phyloP scores from a whole-genome alignment of 2,329 filamentous ascomycete species.

The Leptographium wingfieldii region DNA sequence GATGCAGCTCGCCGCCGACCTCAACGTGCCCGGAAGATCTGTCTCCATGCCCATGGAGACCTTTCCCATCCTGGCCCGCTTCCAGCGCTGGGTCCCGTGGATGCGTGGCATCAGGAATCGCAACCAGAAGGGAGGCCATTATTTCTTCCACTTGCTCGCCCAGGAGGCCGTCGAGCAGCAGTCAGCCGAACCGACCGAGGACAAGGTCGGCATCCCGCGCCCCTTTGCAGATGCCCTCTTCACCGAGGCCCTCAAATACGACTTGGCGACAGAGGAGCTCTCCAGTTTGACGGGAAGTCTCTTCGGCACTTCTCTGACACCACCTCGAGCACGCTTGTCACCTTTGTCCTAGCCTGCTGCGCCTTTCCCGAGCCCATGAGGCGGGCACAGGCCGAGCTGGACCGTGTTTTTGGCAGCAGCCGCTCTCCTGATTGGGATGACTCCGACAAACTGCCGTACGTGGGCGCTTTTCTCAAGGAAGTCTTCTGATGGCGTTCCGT shows the following conservation, averaged over 20 bases:
- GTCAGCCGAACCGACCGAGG: constrained; percentile 14
- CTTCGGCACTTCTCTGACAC: constrained; percentile 37
- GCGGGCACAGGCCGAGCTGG: constrained; percentile 39
- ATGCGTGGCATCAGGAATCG: constrained; percentile 33
- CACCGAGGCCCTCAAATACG: constrained; percentile 31
- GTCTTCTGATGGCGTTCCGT: constrained; percentile 43
- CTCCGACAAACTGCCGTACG: constrained; percentile 34
- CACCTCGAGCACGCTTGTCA: constrained; percentile 30
- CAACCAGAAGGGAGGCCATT: constrained; percentile 26
- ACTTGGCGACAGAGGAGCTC: constrained; percentile 30
- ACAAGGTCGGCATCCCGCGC: constrained; percentile 15
- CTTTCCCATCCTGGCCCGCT: constrained; percentile 33
- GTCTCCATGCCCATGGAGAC: constrained; percentile 47
- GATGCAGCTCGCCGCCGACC: constrained; percentile 43
- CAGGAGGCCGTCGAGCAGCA: constrained; percentile 33
- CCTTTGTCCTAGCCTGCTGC: constrained; percentile 36
- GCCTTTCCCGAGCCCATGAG: constrained; percentile 32
- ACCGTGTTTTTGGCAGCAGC: constrained; percentile 32
- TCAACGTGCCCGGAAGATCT: constrained; percentile 38
- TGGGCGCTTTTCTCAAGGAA: constrained; percentile 42
- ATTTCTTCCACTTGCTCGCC: constrained; percentile 40
- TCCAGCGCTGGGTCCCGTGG: constrained; percentile 36
- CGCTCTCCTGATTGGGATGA: constrained; percentile 37
- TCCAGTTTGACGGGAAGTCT: constrained; percentile 33
- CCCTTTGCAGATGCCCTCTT: constrained; percentile 35